Conservation (phyloP, 2,329 filamentous ascomycete species). For the Aureobasidium sp. region DNA sequence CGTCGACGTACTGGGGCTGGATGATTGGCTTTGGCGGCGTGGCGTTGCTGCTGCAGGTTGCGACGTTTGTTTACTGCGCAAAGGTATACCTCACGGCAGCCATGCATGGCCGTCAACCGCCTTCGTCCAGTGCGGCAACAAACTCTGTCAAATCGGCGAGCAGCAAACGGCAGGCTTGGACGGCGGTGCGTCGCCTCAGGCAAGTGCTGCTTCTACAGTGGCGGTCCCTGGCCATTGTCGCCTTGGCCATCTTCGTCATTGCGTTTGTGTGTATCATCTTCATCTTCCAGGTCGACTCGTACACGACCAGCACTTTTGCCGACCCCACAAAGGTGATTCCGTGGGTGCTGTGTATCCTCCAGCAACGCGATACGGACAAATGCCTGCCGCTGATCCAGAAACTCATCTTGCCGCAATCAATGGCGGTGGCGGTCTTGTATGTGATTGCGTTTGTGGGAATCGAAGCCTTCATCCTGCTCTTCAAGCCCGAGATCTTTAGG, state of each 20-base stretch:
- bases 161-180: conserved; percentile 41
- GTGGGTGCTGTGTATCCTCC: conserved; percentile 24
- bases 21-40: conserved; percentile 28
- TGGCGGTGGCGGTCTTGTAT: conserved; percentile 22
- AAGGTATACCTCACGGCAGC: conserved; percentile 28
- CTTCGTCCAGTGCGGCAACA: conserved; percentile 15
- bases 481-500: conserved; percentile 19
- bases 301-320: conserved; percentile 20
- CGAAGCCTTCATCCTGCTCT: conserved; percentile 23
- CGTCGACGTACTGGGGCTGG: conserved; percentile 35
- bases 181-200: conserved; percentile 64
- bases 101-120: conserved; percentile 16
- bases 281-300: conserved; percentile 21
- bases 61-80: conserved; percentile 32
- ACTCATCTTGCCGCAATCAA: conserved; percentile 20
- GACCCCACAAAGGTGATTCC: conserved; percentile 21
- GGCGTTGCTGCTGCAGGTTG: conserved; percentile 29
- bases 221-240: conserved; percentile 71
- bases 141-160: conserved; percentile 20
- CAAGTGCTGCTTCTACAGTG: conserved; percentile 77
- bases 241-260: conserved; percentile 57
- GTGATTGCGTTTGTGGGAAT: conserved; percentile 23
- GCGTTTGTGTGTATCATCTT: conserved; percentile 23
- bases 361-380: conserved; percentile 19
- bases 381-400: conserved; percentile 19